A percentile compares a stretch with the other conserved stretches of the same genome.
Evolutionary conservation across 768 basidiomycete species (phyloP).

Genomic region (Boletus eberwhitei): DNA sequence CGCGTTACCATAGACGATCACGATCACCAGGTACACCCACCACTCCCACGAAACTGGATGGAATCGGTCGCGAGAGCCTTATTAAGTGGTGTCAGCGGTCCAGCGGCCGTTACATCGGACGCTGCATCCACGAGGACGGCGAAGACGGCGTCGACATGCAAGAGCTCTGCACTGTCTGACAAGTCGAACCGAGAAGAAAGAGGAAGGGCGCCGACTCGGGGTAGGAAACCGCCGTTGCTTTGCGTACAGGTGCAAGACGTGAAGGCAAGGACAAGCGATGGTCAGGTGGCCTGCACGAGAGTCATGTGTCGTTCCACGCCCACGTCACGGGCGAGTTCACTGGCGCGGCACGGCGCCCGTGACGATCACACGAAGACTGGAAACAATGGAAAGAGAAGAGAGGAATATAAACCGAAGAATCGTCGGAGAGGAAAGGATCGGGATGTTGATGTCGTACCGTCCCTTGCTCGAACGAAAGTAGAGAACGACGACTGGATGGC

Average conservation of each 20-base stretch:
- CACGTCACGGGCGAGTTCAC: constrained; percentile 56
- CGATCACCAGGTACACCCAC: constrained; percentile 37
- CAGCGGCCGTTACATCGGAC: constrained; percentile 30
- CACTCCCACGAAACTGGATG: constrained; percentile 67
- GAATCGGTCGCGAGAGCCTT: constrained; percentile 67
- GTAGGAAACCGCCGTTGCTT: constrained; percentile 31
- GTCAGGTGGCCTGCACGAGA: constrained; percentile 46
- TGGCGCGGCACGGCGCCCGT: constrained; percentile 27
- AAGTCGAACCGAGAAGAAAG: constrained; percentile 24
- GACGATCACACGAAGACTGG: constrained; percentile 13
- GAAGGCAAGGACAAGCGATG: constrained; percentile 26
- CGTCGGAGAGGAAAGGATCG: constrained; percentile 28
- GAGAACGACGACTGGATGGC: constrained; percentile 56
- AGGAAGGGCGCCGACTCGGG: constrained; percentile 9
- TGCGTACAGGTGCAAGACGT: constrained; percentile 33
- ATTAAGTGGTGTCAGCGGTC: constrained; percentile 47
- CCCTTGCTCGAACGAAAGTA: constrained; percentile 54
- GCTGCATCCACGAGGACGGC: constrained; percentile 23
- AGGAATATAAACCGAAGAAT: constrained; percentile 15
- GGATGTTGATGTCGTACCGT: constrained; percentile 47
- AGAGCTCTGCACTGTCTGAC: constrained; percentile 23
- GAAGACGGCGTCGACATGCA: constrained; percentile 22
- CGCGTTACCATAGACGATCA: constrained; percentile 32
- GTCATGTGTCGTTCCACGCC: constrained; percentile 73
- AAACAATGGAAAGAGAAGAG: constrained; percentile 26